Percentiles rank a stretch among this genome's conserved stretches.
These are phyloP conservation scores for Ophioceras dolichostomum DNA, from an alignment of 2,329 filamentous ascomycete genomes.

Conservation along the genomic window DNA sequence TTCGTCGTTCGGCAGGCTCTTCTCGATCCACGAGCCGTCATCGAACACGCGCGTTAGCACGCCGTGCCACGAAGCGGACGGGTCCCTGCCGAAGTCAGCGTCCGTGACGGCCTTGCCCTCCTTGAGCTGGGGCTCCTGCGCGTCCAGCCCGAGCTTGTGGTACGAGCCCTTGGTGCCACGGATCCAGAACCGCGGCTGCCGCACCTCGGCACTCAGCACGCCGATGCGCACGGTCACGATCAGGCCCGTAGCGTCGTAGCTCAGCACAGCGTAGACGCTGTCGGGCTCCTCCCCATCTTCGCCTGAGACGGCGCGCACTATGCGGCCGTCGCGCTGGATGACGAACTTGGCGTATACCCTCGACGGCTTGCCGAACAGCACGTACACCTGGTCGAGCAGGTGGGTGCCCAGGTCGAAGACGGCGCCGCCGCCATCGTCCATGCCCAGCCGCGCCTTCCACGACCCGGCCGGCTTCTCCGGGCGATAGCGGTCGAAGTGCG, in stretches of 20 bases:
- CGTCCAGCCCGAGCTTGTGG: conserved; percentile 58
- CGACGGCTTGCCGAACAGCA: conserved; percentile 36
- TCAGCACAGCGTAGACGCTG: conserved; percentile 50
- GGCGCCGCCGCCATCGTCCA: conserved; percentile 49
- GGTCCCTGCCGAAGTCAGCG: conserved; percentile 51
- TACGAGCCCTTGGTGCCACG: conserved; percentile 63
- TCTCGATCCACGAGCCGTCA: conserved; percentile 36
- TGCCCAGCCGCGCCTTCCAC: conserved; percentile 52
- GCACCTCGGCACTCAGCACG: conserved; percentile 53
- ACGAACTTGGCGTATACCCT: conserved; percentile 55
- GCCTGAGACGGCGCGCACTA: conserved; percentile 13
- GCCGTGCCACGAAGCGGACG: conserved; percentile 39
- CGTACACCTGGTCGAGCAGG: conserved; percentile 60
- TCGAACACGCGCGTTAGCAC: conserved; percentile 41
- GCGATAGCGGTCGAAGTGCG: conserved; percentile 68
- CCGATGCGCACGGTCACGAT: conserved; percentile 59
- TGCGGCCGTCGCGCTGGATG: conserved; percentile 43
- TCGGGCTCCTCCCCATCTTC: conserved; percentile 42
- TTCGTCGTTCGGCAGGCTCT: conserved; percentile 43
- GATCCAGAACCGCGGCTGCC: conserved; percentile 67
- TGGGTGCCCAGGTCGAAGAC: conserved; percentile 66
- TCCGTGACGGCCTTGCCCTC: conserved; percentile 49
- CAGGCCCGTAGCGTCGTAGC: conserved; percentile 47
- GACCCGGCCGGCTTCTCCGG: conserved; percentile 40
- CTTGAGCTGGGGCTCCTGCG: conserved; percentile 64